These are phyloP conservation scores for Euphorbia schlechtendalii DNA, from an alignment of 441 rosid genomes.

Conservation along the genomic window DNA sequence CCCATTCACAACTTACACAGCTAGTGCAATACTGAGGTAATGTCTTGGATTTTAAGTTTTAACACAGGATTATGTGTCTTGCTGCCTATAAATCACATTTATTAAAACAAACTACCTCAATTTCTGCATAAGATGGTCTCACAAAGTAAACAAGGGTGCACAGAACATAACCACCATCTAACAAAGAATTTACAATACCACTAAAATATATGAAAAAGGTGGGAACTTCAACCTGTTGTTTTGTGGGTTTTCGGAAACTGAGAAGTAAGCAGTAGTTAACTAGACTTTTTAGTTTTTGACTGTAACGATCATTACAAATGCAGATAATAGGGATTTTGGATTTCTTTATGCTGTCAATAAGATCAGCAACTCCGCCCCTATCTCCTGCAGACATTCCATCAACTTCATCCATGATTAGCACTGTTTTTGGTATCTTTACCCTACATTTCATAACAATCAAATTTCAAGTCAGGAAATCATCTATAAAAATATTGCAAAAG, in stretches of 20 bases:
- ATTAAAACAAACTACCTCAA: not conserved
- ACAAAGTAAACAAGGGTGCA: not conserved
- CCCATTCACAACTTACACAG: not conserved
- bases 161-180: not conserved
- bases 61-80: not conserved
- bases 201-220: slow-evolving; percentile 3
- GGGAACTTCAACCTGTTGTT: slow-evolving; percentile 64
- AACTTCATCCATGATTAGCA: slow-evolving; percentile 97
- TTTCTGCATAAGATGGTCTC: not conserved
- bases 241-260: slow-evolving; percentile 87
- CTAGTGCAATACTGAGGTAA: not conserved
- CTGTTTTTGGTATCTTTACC: slow-evolving; percentile 66
- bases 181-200: slow-evolving; percentile 4
- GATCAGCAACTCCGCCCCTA: slow-evolving; percentile 97
- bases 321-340: slow-evolving; percentile 93
- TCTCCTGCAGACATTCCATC: slow-evolving; percentile 99
- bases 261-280: slow-evolving; percentile 77
- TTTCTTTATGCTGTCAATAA: slow-evolving; percentile 88
- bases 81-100: not conserved
- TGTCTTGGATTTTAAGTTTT: not conserved
- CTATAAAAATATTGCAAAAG: not conserved
- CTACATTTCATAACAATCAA: slow-evolving; percentile 39
- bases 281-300: slow-evolving; percentile 94
- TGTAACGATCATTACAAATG: slow-evolving; percentile 93
- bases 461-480: slow-evolving; percentile 9